These are phyloP conservation scores for Naumovozyma dairenensis DNA, from an alignment of 805 yeast species.

Conservation along the genomic window DNA sequence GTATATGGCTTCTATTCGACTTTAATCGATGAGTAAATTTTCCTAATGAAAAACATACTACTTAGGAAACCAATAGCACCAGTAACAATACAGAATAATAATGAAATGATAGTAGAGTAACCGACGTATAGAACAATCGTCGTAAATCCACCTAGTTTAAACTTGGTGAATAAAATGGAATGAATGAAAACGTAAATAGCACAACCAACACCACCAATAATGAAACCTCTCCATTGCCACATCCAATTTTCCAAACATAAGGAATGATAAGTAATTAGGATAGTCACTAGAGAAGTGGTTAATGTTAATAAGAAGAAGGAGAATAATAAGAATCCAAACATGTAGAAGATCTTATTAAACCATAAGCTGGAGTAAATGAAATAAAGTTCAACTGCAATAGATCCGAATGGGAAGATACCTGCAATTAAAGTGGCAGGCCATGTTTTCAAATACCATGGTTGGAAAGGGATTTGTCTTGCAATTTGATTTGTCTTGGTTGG, in stretches of 20 bases:
- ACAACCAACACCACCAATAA: slow-evolving; percentile 89
- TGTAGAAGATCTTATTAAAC: slow-evolving; percentile 88
- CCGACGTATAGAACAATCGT: slow-evolving; percentile 76
- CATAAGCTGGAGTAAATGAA: slow-evolving; percentile 85
- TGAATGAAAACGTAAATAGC: slow-evolving; percentile 77
- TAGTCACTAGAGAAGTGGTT: slow-evolving; percentile 72
- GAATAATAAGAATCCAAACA: slow-evolving; percentile 94
- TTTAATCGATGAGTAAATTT: slow-evolving; percentile 76
- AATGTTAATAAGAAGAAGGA: slow-evolving; percentile 74
- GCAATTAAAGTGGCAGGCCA: slow-evolving; percentile 60
- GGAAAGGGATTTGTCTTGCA: slow-evolving; percentile 90
- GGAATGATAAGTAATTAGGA: slow-evolving; percentile 72
- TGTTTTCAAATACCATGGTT: slow-evolving; percentile 73
- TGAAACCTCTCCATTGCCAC: slow-evolving; percentile 95
- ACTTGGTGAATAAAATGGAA: slow-evolving; percentile 63
- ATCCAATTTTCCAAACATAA: slow-evolving; percentile 85
- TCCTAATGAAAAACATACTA: slow-evolving; percentile 62
- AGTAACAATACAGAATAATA: slow-evolving; percentile 66
- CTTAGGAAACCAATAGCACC: slow-evolving; percentile 82
- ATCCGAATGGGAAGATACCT: slow-evolving; percentile 90
- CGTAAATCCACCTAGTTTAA: slow-evolving; percentile 60
- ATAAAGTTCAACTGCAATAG: slow-evolving; percentile 90
- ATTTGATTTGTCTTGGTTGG: slow-evolving; percentile 93
- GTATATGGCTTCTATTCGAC: slow-evolving; percentile 61
- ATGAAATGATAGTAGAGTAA: slow-evolving; percentile 64